These are phyloP conservation scores for Mycena venus DNA, from an alignment of 768 basidiomycete species.

Conservation along the genomic window DNA sequence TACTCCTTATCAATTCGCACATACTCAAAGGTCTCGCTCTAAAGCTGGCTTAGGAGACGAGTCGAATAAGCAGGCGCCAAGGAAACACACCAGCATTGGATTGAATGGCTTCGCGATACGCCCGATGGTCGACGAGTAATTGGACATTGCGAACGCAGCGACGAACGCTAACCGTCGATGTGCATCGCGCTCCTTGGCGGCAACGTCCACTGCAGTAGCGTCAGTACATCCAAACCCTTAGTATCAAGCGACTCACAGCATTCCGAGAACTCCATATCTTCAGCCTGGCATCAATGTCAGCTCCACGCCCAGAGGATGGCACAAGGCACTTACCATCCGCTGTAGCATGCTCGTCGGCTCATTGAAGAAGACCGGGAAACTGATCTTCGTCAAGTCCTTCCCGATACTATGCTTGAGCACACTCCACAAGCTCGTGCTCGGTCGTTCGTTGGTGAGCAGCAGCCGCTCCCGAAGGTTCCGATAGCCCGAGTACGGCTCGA, in stretches of 20 bases:
- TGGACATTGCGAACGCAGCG: constrained; percentile 97
- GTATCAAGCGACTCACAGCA: constrained; percentile 70
- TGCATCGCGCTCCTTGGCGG: constrained; percentile 81
- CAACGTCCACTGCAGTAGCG: constrained; percentile 79
- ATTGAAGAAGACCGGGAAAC: constrained; percentile 94
- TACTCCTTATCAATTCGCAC: constrained; percentile 90
- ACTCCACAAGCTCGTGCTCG: constrained; percentile 92
- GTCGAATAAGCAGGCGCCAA: constrained; percentile 1
- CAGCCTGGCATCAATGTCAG: constrained; percentile 63
- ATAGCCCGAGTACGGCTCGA: constrained; percentile 77
- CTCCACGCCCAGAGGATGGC: constrained; percentile 6
- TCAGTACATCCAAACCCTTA: not conserved
- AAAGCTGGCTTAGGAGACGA: constrained; percentile 6
- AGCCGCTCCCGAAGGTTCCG: constrained; percentile 69
- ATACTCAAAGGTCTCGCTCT: constrained; percentile 97
- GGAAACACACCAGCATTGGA: constrained; percentile 83
- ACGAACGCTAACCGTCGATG: constrained; percentile 91
- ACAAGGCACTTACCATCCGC: constrained; percentile 75
- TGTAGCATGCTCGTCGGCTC: constrained; percentile 97
- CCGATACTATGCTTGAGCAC: constrained; percentile 96
- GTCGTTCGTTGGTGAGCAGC: constrained; percentile 82
- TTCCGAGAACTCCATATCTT: constrained; percentile 98
- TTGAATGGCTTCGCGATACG: constrained; percentile 98
- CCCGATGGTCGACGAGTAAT: constrained; percentile 96
- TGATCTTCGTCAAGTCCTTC: constrained; percentile 96